Conservation (phyloP, 139 green algal genomes). For the Coelastrella sp. region DNA sequence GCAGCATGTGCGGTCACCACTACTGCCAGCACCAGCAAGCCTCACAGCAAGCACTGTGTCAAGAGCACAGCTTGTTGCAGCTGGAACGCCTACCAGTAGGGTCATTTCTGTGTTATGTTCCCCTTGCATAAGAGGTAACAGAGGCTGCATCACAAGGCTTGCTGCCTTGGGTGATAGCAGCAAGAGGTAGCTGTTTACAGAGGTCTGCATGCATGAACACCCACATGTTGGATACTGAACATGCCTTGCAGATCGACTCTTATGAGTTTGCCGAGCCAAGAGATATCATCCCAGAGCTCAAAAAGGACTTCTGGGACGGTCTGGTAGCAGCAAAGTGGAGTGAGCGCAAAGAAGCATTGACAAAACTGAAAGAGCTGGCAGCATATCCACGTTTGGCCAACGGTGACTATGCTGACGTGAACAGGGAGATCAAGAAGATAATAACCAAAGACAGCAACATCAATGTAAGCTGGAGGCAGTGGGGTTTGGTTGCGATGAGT, state of each 20-base stretch:
- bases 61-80: neutral
- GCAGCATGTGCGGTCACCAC: neutral
- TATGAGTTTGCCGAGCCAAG: slow-evolving; percentile 87
- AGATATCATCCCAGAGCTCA: slow-evolving; percentile 60
- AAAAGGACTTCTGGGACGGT: slow-evolving; percentile 81
- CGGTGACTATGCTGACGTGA: slow-evolving; percentile 81
- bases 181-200: too few relatives aligned
- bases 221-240: too few relatives aligned
- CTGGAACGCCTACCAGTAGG: neutral
- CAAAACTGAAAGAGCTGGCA: slow-evolving; percentile 69
- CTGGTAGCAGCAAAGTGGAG: slow-evolving; percentile 90
- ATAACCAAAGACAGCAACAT: slow-evolving; percentile 91
- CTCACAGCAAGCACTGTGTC: too few relatives aligned
- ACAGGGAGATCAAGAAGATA: slow-evolving; percentile 84
- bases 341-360: slow-evolving; percentile 80
- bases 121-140: too few relatives aligned
- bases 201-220: too few relatives aligned
- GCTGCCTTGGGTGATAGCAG: too few relatives aligned
- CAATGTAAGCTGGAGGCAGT: slow-evolving; percentile 9
- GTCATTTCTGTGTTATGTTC: too few relatives aligned
- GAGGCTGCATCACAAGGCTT: too few relatives aligned
- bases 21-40: too few relatives aligned
- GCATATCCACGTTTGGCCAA: slow-evolving; percentile 60
- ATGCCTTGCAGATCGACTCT: slow-evolving; percentile 73
- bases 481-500: neutral